Conservation (phyloP, 805 yeast species). For the Diddensiella transvaalensis region DNA sequence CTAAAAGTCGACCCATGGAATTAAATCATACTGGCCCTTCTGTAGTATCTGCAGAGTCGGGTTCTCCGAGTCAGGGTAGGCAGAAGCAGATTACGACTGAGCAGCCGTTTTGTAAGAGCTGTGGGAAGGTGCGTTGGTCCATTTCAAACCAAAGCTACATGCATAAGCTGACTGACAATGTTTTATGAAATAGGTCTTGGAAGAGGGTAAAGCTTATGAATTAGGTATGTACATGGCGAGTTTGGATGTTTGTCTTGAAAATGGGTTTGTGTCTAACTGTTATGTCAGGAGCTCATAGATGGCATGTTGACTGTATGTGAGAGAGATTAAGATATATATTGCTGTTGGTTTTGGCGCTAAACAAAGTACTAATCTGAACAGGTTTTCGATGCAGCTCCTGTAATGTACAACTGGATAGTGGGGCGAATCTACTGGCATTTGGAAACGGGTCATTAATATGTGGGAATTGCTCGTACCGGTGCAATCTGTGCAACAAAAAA, state of each 20-base stretch:
- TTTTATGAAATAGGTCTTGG: conserved; percentile 43
- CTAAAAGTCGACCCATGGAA: too few species aligned
- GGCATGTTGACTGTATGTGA: conserved; percentile 80
- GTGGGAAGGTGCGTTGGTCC: not conserved
- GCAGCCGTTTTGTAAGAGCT: not conserved
- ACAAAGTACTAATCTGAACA: too few species aligned
- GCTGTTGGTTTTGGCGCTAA: not conserved
- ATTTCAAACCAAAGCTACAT: too few species aligned
- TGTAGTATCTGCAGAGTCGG: too few species aligned
- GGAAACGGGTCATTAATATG: conserved; percentile 93
- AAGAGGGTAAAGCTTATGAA: conserved; percentile 93
- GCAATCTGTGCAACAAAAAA: conserved; percentile 78
- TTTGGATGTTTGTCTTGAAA: too few species aligned
- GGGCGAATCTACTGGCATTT: conserved; percentile 82
- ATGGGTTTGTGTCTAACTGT: not conserved
- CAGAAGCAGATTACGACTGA: too few species aligned
- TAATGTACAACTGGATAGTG: conserved; percentile 70
- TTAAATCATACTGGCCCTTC: too few species aligned
- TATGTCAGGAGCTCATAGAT: conserved; percentile 72
- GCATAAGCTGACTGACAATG: not conserved
- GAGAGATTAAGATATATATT: not conserved
- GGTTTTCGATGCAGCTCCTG: conserved; percentile 84
- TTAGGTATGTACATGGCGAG: conserved; percentile 39
- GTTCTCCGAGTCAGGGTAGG: too few species aligned
- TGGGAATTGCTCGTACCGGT: conserved; percentile 85